A percentile compares a stretch with the other conserved stretches of the same genome.
These are phyloP conservation scores for Candida sanyaensis DNA, from an alignment of 1,139 yeast genomes.

Conservation along the genomic window DNA sequence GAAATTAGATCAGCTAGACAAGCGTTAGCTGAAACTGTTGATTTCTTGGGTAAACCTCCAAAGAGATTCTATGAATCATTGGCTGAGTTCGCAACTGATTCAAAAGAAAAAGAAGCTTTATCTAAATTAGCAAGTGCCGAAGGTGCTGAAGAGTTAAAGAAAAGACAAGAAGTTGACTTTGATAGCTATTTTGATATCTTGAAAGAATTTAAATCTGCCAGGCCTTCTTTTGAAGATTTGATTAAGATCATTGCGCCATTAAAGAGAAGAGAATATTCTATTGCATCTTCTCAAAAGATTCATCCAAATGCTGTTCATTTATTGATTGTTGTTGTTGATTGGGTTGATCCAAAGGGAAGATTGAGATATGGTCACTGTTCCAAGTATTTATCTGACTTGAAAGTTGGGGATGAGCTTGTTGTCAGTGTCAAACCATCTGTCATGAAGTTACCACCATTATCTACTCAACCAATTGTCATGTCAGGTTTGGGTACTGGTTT, in stretches of 20 bases:
- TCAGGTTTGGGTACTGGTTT: constrained; percentile 98
- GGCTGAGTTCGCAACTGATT: constrained; percentile 72
- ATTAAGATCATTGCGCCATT: constrained; percentile 77
- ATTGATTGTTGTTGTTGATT: constrained; percentile 93
- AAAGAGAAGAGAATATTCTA: constrained; percentile 98
- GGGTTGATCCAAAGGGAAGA: constrained; percentile 88
- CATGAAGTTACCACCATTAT: constrained; percentile 88
- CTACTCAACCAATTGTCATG: constrained; percentile 92
- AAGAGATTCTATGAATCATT: constrained; percentile 89
- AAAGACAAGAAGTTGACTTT: constrained; percentile 82
- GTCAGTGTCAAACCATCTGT: constrained; percentile 97
- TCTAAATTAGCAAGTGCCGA: constrained; percentile 68
- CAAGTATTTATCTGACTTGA: constrained; percentile 77
- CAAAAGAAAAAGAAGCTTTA: constrained; percentile 62
- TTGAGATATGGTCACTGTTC: constrained; percentile 94
- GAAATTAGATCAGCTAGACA: constrained; percentile 86
- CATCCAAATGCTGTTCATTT: constrained; percentile 92
- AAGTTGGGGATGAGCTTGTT: constrained; percentile 81
- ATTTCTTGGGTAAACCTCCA: constrained; percentile 93
- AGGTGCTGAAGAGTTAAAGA: constrained; percentile 86
- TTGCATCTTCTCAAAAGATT: constrained; percentile 92
- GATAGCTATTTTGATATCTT: constrained; percentile 81
- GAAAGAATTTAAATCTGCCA: constrained; percentile 78
- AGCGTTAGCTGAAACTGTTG: constrained; percentile 75
- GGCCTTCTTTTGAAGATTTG: constrained; percentile 75